phyloP scores from a whole-genome alignment of 352 stramenopile species.

The Aphanomyces invadans region DNA sequence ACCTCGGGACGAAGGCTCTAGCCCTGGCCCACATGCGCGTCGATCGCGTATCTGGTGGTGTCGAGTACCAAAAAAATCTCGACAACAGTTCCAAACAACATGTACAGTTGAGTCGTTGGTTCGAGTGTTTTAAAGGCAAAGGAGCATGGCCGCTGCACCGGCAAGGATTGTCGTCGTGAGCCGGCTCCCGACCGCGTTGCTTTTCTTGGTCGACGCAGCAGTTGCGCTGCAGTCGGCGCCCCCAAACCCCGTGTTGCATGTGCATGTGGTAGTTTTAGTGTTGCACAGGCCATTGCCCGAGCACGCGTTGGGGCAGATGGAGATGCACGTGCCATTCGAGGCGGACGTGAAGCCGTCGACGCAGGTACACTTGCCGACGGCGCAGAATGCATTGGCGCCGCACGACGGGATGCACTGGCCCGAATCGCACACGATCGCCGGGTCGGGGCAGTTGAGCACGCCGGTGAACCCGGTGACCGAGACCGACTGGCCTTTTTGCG shows the following conservation, averaged over 20 bases:
- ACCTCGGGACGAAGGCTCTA: too few relatives aligned
- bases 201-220: conserved; percentile 12
- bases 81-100: too few relatives aligned
- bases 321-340: conserved; percentile 19
- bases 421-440: conserved; percentile 42
- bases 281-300: conserved; percentile 33
- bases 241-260: conserved; percentile 28
- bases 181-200: neutral
- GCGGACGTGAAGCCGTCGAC: conserved; percentile 8
- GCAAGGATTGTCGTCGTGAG: neutral
- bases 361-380: conserved; percentile 2
- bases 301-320: conserved; percentile 30
- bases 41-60: too few relatives aligned
- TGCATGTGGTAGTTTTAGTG: conserved; percentile 27
- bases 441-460: conserved; percentile 55
- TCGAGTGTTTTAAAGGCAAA: neutral
- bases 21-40: too few relatives aligned
- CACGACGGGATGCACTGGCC: conserved; percentile 15
- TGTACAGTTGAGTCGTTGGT: neutral
- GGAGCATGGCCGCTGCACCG: neutral
- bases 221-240: conserved; percentile 30
- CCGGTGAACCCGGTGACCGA: conserved; percentile 43
- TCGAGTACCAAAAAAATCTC: too few relatives aligned
- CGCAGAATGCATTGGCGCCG: conserved; percentile 12
- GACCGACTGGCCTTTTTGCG: conserved; percentile 33